phyloP scores from a whole-genome alignment of 257 asterid genomes.

The Echites panduratus region DNA sequence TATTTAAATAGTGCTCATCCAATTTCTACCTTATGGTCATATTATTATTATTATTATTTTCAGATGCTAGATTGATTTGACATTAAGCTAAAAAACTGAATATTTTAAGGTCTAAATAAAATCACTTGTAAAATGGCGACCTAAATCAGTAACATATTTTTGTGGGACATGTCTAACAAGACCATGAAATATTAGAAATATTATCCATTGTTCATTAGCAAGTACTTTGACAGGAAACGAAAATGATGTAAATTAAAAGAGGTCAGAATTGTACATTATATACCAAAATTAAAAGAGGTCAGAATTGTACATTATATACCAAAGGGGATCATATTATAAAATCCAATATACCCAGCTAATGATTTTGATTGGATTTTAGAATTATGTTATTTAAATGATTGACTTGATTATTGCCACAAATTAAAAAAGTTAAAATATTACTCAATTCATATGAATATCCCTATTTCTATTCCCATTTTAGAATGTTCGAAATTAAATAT shows the following conservation, averaged over 20 bases:
- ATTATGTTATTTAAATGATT: too few relatives aligned
- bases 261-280: background rate
- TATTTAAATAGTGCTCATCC: background rate
- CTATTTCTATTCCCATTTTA: too few relatives aligned
- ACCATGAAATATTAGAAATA: background rate
- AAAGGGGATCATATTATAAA: background rate
- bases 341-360: background rate
- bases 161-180: background rate
- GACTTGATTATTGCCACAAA: too few relatives aligned
- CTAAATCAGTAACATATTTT: background rate
- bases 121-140: background rate
- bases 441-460: too few relatives aligned
- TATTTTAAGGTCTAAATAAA: background rate
- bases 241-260: background rate
- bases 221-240: background rate
- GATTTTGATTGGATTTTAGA: background rate
- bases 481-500: too few relatives aligned
- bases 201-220: background rate
- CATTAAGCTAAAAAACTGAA: background rate
- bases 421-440: too few relatives aligned
- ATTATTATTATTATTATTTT: background rate
- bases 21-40: background rate
- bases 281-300: background rate
- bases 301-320: background rate
- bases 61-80: background rate